Evolutionary conservation across 2,329 filamentous ascomycete genomes (phyloP), one percentile per base, ranked within the genome.

Genomic region (Fusarium transvaalense): DNA sequence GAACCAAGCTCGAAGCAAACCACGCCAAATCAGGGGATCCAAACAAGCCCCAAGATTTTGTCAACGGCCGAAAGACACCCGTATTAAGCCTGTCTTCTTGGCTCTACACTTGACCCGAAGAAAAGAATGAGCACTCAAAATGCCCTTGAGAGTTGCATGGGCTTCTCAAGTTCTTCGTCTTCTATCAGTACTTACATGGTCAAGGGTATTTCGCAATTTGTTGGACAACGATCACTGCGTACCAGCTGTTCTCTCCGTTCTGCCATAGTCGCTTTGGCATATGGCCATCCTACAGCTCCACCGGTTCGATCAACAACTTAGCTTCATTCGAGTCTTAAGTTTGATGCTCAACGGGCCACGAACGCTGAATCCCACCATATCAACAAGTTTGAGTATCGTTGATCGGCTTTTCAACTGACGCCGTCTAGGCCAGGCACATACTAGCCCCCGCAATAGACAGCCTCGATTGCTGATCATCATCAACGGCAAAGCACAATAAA

Each of bases 61-160:
- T 51, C 60, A 74, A 72, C 69, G 57, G 61, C 67, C 67, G 57
- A 47, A 61, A 72, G 64, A 61, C 53, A 66, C 56, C 45, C 34
- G 14, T 38, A 13, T n/a, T 25, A 25, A 25, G 23, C 23, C 23
- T 25, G 23, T 25, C 56, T 54, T 51, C 42, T 12, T 8, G 38
- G 41, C 32, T 31, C 50, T 32, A 43, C 27, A 19, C 41, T 61
- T 64, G 47, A 42, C 27, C 31, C 14, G 57, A 42, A 43, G n/a
- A n/a, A 29, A 50, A 50, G 32, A 42, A 38, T 29, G 35, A 23
- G 31, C 23, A 31, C 19, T 62, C 23, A 25, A 46, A 35, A 13
- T 46, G 19, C 56, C 21, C 31, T 41, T 43, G n/a, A 21, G 14
- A 21, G n/a, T 46, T 45, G 23, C 46, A 7, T 15, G n/a, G 9